Evolutionary conservation across 1,139 yeast genomes (phyloP).

Genomic region (Suhomyces terraborum): DNA sequence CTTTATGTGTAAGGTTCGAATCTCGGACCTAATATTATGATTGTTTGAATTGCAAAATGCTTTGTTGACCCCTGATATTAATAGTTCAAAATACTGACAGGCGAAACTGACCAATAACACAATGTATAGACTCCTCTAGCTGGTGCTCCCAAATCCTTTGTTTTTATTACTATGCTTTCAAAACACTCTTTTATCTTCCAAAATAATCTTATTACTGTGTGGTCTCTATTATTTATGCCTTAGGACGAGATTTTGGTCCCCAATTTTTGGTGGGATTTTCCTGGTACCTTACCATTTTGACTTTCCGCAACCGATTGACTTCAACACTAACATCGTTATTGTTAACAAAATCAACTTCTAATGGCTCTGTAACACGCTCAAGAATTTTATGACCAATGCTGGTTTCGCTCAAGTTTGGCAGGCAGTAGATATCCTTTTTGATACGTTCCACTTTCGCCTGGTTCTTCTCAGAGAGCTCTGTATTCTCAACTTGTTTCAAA

Average conservation of each 20-base stretch:
- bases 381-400: slow-evolving; percentile 68
- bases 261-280: slow-evolving; percentile 91
- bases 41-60: too few species aligned
- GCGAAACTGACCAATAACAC: too few species aligned
- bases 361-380: slow-evolving; percentile 28
- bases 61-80: too few species aligned
- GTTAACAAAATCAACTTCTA: slow-evolving; percentile 51
- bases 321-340: slow-evolving; percentile 56
- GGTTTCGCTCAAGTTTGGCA: slow-evolving; percentile 39
- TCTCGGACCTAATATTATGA: too few species aligned
- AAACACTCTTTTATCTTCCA: not conserved
- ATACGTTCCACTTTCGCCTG: slow-evolving; percentile 29
- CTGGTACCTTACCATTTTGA: slow-evolving; percentile 84
- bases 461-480: slow-evolving; percentile 30
- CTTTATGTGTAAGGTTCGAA: too few species aligned
- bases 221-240: slow-evolving; percentile 1
- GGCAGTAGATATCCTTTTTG: slow-evolving; percentile 29
- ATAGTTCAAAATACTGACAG: too few species aligned
- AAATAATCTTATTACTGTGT: not conserved
- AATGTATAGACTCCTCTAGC: too few species aligned
- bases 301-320: slow-evolving; percentile 62
- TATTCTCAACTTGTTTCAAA: slow-evolving; percentile 22
- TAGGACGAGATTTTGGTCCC: slow-evolving; percentile 91
- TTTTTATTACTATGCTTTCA: too few species aligned
- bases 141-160: too few species aligned